phyloP scores from a whole-genome alignment of 1,139 yeast species.

The Petasospora rhodanensis region DNA sequence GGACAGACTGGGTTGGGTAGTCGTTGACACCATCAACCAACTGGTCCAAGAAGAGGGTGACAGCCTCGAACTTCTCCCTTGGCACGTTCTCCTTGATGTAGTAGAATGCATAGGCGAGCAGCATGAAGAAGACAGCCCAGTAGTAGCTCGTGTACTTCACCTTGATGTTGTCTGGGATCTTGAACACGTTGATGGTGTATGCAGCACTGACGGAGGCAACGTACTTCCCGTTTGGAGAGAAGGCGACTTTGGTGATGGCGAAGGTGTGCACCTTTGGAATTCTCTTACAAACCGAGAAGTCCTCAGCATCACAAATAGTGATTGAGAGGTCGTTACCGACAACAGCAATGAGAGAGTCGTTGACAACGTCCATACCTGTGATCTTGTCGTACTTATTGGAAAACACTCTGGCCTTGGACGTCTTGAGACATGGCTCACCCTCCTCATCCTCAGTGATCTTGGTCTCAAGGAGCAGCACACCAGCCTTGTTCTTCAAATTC shows the following conservation, averaged over 20 bases:
- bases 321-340: constrained; percentile 78
- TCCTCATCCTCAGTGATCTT: constrained; percentile 10
- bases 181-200: constrained; percentile 61
- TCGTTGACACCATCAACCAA: constrained; percentile 5
- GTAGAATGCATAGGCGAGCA: constrained; percentile 9
- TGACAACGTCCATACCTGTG: constrained; percentile 60
- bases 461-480: constrained; percentile 31
- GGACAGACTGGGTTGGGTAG: constrained; percentile 1
- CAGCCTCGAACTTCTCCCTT: constrained; percentile 11
- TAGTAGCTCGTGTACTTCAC: constrained; percentile 36
- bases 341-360: constrained; percentile 55
- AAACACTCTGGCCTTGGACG: constrained; percentile 34
- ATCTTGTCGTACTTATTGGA: constrained; percentile 55
- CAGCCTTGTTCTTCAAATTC: constrained; percentile 42
- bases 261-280: constrained; percentile 66
- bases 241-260: constrained; percentile 72
- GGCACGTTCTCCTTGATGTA: constrained; percentile 11
- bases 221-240: constrained; percentile 64
- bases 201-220: constrained; percentile 83
- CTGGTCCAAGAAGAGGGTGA: constrained; percentile 11
- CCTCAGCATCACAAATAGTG: constrained; percentile 46
- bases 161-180: constrained; percentile 51
- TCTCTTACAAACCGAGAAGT: constrained; percentile 45
- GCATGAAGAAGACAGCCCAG: constrained; percentile 7
- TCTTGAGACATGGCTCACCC: constrained; percentile 9